These are phyloP conservation scores for Daldinia vernicosa DNA, from an alignment of 495 filamentous ascomycete species.

Conservation along the genomic window DNA sequence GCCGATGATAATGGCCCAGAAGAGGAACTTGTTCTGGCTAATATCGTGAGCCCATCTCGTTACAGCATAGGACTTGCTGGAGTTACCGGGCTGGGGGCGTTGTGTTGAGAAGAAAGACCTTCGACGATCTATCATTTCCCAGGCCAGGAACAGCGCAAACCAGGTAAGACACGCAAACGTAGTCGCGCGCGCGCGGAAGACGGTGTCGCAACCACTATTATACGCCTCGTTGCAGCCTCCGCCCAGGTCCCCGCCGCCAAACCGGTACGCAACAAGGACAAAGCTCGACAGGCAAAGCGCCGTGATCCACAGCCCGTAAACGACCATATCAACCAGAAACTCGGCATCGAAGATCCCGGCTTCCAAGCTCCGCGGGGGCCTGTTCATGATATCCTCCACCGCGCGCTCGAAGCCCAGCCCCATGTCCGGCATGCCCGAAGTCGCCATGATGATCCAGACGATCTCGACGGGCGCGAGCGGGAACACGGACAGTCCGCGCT, in stretches of 20 bases:
- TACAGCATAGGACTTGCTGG: constrained; percentile 45
- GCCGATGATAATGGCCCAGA: constrained; percentile 72
- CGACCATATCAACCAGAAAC: constrained; percentile 71
- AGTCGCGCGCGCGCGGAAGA: constrained; percentile 76
- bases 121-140: constrained; percentile 76
- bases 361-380: constrained; percentile 70
- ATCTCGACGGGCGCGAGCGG: constrained; percentile 78
- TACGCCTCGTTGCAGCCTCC: constrained; percentile 69
- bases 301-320: constrained; percentile 77
- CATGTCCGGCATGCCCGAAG: constrained; percentile 77
- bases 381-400: constrained; percentile 70
- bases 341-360: constrained; percentile 75
- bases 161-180: constrained; percentile 78
- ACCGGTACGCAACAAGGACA: constrained; percentile 70
- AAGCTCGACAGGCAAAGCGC: constrained; percentile 72
- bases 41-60: constrained; percentile 65
- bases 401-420: constrained; percentile 76
- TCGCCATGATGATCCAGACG: constrained; percentile 82
- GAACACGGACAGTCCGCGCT: constrained; percentile 69
- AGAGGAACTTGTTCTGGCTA: constrained; percentile 77
- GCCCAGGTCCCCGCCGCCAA: constrained; percentile 72
- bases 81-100: constrained; percentile 36
- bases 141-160: constrained; percentile 77
- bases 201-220: constrained; percentile 64
- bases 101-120: constrained; percentile 75